These are phyloP conservation scores for Moesziomyces sp. DNA, from an alignment of 1,284 basidiomycete species.

Conservation along the genomic window DNA sequence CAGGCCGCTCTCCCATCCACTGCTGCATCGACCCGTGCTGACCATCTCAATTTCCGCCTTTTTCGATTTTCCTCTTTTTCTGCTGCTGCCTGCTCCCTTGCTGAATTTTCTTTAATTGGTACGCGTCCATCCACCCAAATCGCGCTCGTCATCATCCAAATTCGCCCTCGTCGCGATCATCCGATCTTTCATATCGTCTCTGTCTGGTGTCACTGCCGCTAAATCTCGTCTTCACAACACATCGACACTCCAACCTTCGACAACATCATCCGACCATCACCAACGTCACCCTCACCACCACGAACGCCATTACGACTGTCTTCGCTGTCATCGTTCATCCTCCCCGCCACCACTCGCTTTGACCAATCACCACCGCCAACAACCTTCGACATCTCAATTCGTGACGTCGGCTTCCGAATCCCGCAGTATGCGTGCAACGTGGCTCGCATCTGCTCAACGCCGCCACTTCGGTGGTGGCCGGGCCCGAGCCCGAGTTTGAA, in stretches of 20 bases:
- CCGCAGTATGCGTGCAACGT: constrained; percentile 57
- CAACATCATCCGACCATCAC: background rate
- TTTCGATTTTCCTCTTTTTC: constrained; percentile 6
- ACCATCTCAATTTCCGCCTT: constrained; percentile 5
- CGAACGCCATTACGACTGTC: background rate
- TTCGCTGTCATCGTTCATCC: constrained; percentile 1
- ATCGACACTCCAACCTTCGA: background rate
- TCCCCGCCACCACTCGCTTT: background rate
- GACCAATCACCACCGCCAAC: background rate
- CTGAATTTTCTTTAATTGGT: no score
- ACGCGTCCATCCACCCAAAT: background rate
- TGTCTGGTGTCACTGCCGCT: constrained; percentile 17
- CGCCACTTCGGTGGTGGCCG: constrained; percentile 57
- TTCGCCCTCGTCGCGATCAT: constrained; percentile 26
- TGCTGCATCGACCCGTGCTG: constrained; percentile 11
- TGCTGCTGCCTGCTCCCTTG: constrained; percentile 8
- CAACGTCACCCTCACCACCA: background rate
- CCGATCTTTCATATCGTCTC: constrained; percentile 10
- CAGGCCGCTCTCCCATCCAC: background rate
- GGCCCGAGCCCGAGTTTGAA: constrained; percentile 60
- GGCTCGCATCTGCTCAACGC: constrained; percentile 56
- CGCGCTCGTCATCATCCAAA: constrained; percentile 14
- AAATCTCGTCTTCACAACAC: background rate
- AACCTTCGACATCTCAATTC: background rate
- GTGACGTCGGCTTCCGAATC: background rate